Evolutionary conservation across 73 alveolate genomes (phyloP).

Genomic region (Paramecium sonneborni): DNA sequence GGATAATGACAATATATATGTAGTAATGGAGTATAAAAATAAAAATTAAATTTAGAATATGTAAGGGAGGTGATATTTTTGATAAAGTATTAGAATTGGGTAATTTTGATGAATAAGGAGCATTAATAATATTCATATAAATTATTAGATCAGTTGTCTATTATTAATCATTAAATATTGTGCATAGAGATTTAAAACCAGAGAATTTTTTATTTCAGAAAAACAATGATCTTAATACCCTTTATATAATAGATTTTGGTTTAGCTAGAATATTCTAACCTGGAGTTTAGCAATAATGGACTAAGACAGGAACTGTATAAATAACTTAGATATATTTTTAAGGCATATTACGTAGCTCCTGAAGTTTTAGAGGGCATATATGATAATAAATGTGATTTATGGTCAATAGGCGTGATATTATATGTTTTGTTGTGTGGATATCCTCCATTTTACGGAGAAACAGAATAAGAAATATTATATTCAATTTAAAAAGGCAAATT

Average conservation of each 20-base stretch:
- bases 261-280: constrained; percentile 7
- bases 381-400: constrained; percentile 74
- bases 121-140: constrained; percentile 36
- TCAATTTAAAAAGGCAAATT: constrained; percentile 64
- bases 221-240: constrained; percentile 42
- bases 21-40: constrained; percentile 56
- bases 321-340: not conserved
- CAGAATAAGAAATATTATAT: constrained; percentile 70
- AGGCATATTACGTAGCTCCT: constrained; percentile 77
- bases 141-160: constrained; percentile 55
- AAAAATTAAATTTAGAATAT: not conserved
- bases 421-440: constrained; percentile 73
- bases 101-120: constrained; percentile 44
- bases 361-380: constrained; percentile 72
- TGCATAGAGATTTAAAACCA: constrained; percentile 60
- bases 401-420: constrained; percentile 75
- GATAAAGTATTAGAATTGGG: constrained; percentile 59
- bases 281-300: constrained; percentile 24
- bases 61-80: constrained; percentile 68
- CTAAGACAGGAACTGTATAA: constrained; percentile 71
- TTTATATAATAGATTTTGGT: constrained; percentile 44
- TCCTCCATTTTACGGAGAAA: constrained; percentile 75
- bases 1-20: constrained; percentile 61
- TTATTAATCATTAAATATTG: constrained; percentile 52
- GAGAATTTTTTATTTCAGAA: constrained; percentile 54